Percentiles rank a stretch among this genome's conserved stretches.
These are phyloP conservation scores for Nakazawaea siamensis DNA, from an alignment of 805 yeast species.

Conservation along the genomic window DNA sequence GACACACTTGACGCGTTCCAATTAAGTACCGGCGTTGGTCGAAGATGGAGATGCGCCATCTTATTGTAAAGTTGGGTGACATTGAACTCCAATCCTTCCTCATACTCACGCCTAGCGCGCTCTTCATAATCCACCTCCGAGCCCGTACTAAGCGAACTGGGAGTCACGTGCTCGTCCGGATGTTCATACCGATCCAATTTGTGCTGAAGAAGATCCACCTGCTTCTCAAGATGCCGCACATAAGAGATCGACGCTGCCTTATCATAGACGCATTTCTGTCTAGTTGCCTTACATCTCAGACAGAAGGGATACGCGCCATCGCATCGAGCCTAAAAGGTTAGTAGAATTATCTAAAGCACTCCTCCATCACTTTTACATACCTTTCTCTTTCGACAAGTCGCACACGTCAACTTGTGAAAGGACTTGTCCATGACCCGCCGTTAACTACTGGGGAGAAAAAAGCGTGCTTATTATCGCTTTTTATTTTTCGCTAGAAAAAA, in stretches of 20 bases:
- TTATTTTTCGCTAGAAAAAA: too few relatives aligned
- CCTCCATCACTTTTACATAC: too few relatives aligned
- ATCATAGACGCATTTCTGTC: conserved; percentile 13
- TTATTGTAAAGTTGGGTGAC: not conserved
- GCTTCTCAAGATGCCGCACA: conserved; percentile 13
- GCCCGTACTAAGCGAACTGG: not conserved
- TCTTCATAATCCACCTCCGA: not conserved
- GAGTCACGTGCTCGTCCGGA: too few relatives aligned
- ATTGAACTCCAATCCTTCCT: conserved; percentile 9
- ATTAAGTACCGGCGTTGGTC: not conserved
- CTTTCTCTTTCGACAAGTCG: conserved; percentile 14
- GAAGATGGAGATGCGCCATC: conserved; percentile 4
- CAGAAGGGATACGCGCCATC: conserved; percentile 15
- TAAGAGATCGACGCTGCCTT: conserved; percentile 16
- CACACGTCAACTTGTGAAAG: conserved; percentile 14
- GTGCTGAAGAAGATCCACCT: conserved; percentile 7
- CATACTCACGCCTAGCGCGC: not conserved
- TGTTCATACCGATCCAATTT: not conserved
- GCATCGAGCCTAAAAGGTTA: conserved; percentile 12
- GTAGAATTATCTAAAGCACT: conserved; percentile 1
- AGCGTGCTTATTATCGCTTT: too few relatives aligned
- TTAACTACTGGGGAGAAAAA: too few relatives aligned
- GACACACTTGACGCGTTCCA: conserved; percentile 2
- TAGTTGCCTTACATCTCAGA: conserved; percentile 11
- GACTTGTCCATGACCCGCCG: too few relatives aligned